phyloP scores from a whole-genome alignment of 2,329 filamentous ascomycete species.

The Apiospora hydei region DNA sequence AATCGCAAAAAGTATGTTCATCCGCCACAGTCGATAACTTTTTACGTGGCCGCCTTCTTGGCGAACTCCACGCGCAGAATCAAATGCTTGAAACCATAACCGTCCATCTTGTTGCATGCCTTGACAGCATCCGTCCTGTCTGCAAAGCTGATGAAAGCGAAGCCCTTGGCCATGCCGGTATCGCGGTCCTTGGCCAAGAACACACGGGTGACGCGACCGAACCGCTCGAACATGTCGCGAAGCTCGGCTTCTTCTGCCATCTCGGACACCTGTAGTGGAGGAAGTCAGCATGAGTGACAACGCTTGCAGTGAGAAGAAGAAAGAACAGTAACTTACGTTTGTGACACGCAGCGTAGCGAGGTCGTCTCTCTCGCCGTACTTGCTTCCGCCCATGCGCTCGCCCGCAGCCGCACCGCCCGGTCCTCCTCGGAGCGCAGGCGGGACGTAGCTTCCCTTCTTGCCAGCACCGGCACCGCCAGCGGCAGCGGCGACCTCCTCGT shows the following conservation, averaged over 20 bases:
- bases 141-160: constrained; percentile 97
- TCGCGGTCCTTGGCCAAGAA: constrained; percentile 98
- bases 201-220: constrained; percentile 94
- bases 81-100: constrained; percentile 87
- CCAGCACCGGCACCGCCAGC: constrained; percentile 62
- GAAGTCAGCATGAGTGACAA: not conserved
- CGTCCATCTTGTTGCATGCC: constrained; percentile 98
- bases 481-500: constrained; percentile 54
- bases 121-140: constrained; percentile 89
- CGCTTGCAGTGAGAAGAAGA: constrained; percentile 37
- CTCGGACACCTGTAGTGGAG: constrained; percentile 77
- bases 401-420: constrained; percentile 61
- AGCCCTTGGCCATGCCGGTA: constrained; percentile 95
- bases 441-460: constrained; percentile 88
- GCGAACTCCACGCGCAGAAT: constrained; percentile 89
- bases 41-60: constrained; percentile 65
- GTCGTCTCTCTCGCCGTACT: constrained; percentile 93
- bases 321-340: constrained; percentile 72
- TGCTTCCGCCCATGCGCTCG: constrained; percentile 85
- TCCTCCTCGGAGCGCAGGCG: constrained; percentile 85
- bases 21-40: not conserved
- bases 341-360: constrained; percentile 95
- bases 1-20: not conserved
- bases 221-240: constrained; percentile 97
- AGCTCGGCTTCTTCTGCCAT: constrained; percentile 96